phyloP scores from a whole-genome alignment of 768 basidiomycete genomes.

The Suillus occidentalis region DNA sequence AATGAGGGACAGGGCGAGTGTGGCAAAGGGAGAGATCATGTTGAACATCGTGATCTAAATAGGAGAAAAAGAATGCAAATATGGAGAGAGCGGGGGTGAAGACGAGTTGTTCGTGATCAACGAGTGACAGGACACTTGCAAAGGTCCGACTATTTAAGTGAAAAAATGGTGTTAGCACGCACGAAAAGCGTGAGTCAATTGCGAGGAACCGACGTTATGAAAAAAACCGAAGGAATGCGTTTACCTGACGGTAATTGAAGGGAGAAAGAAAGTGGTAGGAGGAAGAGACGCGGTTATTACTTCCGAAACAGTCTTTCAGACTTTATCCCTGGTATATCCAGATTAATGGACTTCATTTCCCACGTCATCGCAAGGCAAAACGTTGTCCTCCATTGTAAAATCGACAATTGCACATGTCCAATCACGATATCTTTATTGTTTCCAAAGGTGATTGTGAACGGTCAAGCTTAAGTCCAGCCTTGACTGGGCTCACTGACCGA shows the following conservation, averaged over 20 bases:
- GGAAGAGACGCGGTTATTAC: conserved; percentile 13
- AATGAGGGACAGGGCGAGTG: conserved; percentile 44
- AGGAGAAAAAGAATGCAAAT: conserved; percentile 23
- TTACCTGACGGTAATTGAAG: conserved; percentile 14
- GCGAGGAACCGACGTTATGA: conserved; percentile 11
- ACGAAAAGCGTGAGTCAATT: background rate
- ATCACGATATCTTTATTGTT: background rate
- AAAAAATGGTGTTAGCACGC: conserved; percentile 26
- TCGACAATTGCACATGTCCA: background rate
- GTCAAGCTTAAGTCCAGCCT: background rate
- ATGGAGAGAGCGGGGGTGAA: conserved; percentile 25
- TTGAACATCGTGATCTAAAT: conserved; percentile 31
- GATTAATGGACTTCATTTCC: conserved; percentile 3
- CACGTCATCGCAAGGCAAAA: conserved; percentile 6
- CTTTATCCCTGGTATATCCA: background rate
- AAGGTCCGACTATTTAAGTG: conserved; percentile 6
- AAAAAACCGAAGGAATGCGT: conserved; percentile 14
- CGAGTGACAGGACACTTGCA: conserved; percentile 6
- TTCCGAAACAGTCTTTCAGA: conserved; percentile 9
- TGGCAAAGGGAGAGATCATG: conserved; percentile 33
- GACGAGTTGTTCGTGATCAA: conserved; percentile 21
- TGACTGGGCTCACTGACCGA: background rate
- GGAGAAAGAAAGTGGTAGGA: conserved; percentile 6
- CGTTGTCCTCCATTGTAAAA: background rate
- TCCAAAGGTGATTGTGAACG: background rate